Conservation (phyloP, 805 yeast genomes). For the Yamadazyma akitaensis region DNA sequence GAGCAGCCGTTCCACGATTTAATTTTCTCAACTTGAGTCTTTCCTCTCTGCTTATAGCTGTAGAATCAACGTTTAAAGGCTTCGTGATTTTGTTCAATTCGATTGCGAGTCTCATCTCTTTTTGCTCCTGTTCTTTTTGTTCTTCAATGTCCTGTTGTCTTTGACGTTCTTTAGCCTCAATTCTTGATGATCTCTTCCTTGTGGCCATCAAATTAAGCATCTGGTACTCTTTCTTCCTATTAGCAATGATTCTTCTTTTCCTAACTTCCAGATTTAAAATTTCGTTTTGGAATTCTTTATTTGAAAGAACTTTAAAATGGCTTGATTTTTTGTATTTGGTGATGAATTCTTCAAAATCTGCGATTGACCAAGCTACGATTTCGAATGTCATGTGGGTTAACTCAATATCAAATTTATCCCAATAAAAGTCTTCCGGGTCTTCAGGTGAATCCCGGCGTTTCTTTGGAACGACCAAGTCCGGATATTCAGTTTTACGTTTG, state of each 20-base stretch:
- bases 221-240: conserved; percentile 60
- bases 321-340: conserved; percentile 17
- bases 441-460: conserved; percentile 32
- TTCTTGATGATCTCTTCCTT: conserved; percentile 70
- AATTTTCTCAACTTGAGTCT: conserved; percentile 30
- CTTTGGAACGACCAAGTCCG: conserved; percentile 30
- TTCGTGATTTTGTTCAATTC: conserved; percentile 21
- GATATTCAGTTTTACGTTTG: conserved; percentile 26
- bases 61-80: conserved; percentile 13
- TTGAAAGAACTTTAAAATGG: conserved; percentile 1
- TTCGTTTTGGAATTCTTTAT: conserved; percentile 8
- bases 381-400: conserved; percentile 24
- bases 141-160: conserved; percentile 52
- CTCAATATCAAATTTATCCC: conserved; percentile 30
- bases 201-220: conserved; percentile 61
- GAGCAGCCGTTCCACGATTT: conserved; percentile 2
- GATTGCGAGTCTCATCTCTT: conserved; percentile 42
- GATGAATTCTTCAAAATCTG: conserved; percentile 25
- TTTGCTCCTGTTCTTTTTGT: conserved; percentile 28
- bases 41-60: conserved; percentile 31
- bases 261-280: conserved; percentile 38
- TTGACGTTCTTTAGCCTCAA: conserved; percentile 59
- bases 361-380: conserved; percentile 27
- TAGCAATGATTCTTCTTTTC: conserved; percentile 51
- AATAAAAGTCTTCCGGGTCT: conserved; percentile 27